phyloP scores from a whole-genome alignment of 805 yeast species.

The Danielozyma ontarioensis region DNA sequence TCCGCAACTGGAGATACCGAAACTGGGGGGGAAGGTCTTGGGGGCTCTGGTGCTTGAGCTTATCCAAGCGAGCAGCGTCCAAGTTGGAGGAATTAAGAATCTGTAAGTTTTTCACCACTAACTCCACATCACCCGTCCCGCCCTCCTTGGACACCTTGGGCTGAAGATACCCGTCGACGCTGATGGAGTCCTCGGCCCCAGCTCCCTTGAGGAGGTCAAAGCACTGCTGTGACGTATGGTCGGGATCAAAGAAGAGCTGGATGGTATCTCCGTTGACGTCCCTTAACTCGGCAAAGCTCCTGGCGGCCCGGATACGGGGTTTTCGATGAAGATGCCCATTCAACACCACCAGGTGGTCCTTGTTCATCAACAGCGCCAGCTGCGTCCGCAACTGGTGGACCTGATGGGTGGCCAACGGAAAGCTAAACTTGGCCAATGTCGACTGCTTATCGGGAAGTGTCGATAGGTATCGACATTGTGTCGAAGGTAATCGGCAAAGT shows the following conservation, averaged over 20 bases:
- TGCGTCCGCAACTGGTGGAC: slow-evolving; percentile 1
- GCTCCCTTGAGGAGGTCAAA: slow-evolving; percentile 41
- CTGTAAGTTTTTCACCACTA: slow-evolving; percentile 47
- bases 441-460: slow-evolving; percentile 14
- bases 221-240: slow-evolving; percentile 32
- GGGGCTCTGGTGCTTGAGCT: slow-evolving; percentile 45
- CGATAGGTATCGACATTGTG: too few species aligned
- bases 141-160: slow-evolving; percentile 22
- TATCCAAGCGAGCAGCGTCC: slow-evolving; percentile 64
- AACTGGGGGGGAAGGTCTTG: slow-evolving; percentile 71
- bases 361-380: not conserved
- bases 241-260: slow-evolving; percentile 46
- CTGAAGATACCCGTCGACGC: slow-evolving; percentile 53
- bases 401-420: slow-evolving; percentile 30
- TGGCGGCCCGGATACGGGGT: slow-evolving; percentile 64
- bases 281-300: slow-evolving; percentile 70
- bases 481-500: too few species aligned
- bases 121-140: slow-evolving; percentile 36
- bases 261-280: slow-evolving; percentile 64
- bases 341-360: slow-evolving; percentile 31
- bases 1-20: slow-evolving; percentile 76
- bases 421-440: slow-evolving; percentile 27
- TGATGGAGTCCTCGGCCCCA: slow-evolving; percentile 67
- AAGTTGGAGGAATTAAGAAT: slow-evolving; percentile 59
- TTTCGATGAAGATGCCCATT: slow-evolving; percentile 83